Evolutionary conservation across 768 basidiomycete genomes (phyloP), one percentile per base, ranked within the genome.

Genomic region (Leccinum ochraceum): DNA sequence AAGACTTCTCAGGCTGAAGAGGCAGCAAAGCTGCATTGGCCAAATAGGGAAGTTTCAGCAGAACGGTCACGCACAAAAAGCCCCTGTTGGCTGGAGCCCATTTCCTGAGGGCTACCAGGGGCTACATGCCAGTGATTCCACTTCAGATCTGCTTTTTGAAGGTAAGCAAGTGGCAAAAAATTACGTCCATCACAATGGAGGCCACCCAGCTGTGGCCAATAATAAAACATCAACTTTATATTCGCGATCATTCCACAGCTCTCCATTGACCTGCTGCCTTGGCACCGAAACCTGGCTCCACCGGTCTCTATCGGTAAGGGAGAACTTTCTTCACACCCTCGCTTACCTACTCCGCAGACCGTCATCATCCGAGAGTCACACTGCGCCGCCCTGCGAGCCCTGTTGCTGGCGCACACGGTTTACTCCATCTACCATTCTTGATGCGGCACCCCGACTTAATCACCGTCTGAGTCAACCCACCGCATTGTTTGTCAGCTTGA

Each of bases 151-250:
- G 2, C 39, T 54, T 16, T 56, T 56, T 59, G 24, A 67, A 54
- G 57, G 24, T 44, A 26, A 50, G 17, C 56, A 17, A 54, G 63
- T 62, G 60, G 59, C 42, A 61, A 61, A 24, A 53, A 42, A 22
- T 16, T 34, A 34, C 36, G n/a, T 20, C 13, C 26, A 34, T 13
- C 16, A 16, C 3, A 10, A 34, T 50, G 30, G 26, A 37, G 20
- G 63, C 58, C 63, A 56, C 66, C 49, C 24, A 8, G 63, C 63
- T 54, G 48, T 65, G 26, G 26, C 28, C 17, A 30, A 54, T 39
- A 24, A 9, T 51, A 39, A 5, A 13, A 10, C 2, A 34, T n/a
- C 42, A 10, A 44, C 6, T 13, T 46, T n/a, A 8, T 11, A 22
- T 37, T 36, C 34, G 13, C 28, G 39, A 6, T 30, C 30, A 30